phyloP scores from a whole-genome alignment of 1,139 yeast species.

The Sugiyamaella castrensis region DNA sequence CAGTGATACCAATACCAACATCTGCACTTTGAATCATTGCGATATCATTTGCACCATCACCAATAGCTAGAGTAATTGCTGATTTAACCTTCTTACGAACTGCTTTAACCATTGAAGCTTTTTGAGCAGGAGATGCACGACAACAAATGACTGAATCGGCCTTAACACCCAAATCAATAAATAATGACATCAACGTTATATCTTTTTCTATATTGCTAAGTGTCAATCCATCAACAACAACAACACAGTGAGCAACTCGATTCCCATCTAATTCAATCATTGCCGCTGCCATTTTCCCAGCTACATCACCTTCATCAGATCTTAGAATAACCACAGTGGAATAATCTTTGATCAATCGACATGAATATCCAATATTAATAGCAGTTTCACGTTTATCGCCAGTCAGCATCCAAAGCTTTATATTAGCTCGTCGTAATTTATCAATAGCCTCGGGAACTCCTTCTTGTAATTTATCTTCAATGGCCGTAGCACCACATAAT shows the following conservation, averaged over 20 bases:
- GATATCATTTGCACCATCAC: slow-evolving; percentile 99
- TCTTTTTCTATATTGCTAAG: slow-evolving; percentile 70
- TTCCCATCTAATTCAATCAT: slow-evolving; percentile 56
- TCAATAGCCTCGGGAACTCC: slow-evolving; percentile 98
- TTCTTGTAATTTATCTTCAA: slow-evolving; percentile 95
- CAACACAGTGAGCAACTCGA: slow-evolving; percentile 82
- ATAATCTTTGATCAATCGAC: slow-evolving; percentile 87
- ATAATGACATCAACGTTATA: slow-evolving; percentile 63
- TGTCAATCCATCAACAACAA: slow-evolving; percentile 91
- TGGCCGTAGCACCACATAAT: slow-evolving; percentile 94
- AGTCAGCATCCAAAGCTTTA: slow-evolving; percentile 94
- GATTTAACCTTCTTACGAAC: slow-evolving; percentile 63
- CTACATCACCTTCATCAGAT: slow-evolving; percentile 47
- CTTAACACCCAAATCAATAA: slow-evolving; percentile 77
- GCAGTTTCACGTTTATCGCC: slow-evolving; percentile 99
- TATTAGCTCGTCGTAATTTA: slow-evolving; percentile 92
- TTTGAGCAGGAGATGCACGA: slow-evolving; percentile 95
- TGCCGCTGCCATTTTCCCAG: slow-evolving; percentile 52
- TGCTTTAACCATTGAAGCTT: slow-evolving; percentile 80
- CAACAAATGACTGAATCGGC: slow-evolving; percentile 93
- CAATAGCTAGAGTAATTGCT: slow-evolving; percentile 88
- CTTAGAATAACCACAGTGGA: slow-evolving; percentile 81
- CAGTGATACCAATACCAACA: slow-evolving; percentile 95
- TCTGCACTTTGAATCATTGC: slow-evolving; percentile 99
- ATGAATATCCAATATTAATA: slow-evolving; percentile 92